phyloP scores from a whole-genome alignment of 1,284 basidiomycete species.

The Cutaneotrichosporon mucoides region DNA sequence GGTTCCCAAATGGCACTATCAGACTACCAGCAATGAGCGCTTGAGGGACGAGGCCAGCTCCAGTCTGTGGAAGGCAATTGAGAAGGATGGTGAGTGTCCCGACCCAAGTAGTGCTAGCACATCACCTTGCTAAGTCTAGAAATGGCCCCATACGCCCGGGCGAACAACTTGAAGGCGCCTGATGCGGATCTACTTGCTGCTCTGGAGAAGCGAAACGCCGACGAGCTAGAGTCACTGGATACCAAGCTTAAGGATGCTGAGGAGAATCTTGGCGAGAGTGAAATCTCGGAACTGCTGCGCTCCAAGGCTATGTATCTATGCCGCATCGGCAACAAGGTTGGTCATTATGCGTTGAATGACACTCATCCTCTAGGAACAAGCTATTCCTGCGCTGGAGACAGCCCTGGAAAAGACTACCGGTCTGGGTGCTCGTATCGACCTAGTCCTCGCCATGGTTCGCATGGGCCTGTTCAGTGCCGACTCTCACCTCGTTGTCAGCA shows the following conservation, averaged over 20 bases:
- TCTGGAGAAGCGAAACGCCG: constrained; percentile 71
- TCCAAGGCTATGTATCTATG: constrained; percentile 84
- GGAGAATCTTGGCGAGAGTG: constrained; percentile 88
- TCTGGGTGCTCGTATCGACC: constrained; percentile 87
- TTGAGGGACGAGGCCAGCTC: constrained; percentile 65
- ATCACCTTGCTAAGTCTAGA: constrained; percentile 50
- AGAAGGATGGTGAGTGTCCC: constrained; percentile 68
- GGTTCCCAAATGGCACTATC: constrained; percentile 72
- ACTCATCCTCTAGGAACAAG: constrained; percentile 56
- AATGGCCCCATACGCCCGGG: constrained; percentile 71
- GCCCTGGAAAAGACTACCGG: constrained; percentile 91
- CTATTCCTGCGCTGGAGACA: constrained; percentile 73
- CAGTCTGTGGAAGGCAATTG: constrained; percentile 69
- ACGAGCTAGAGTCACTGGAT: constrained; percentile 72
- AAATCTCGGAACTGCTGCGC: constrained; percentile 81
- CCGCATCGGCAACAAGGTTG: constrained; percentile 84
- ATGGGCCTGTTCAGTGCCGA: constrained; percentile 91
- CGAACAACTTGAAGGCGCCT: constrained; percentile 39
- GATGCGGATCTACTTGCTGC: constrained; percentile 62
- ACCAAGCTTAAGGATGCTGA: constrained; percentile 77
- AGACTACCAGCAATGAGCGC: constrained; percentile 61
- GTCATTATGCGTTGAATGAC: background rate
- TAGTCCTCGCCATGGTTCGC: constrained; percentile 80
- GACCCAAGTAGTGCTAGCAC: background rate
- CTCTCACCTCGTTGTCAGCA: constrained; percentile 64